Base-by-base conservation (phyloP, 345 rosid genomes). In the Lumnitzera littorea region DNA sequence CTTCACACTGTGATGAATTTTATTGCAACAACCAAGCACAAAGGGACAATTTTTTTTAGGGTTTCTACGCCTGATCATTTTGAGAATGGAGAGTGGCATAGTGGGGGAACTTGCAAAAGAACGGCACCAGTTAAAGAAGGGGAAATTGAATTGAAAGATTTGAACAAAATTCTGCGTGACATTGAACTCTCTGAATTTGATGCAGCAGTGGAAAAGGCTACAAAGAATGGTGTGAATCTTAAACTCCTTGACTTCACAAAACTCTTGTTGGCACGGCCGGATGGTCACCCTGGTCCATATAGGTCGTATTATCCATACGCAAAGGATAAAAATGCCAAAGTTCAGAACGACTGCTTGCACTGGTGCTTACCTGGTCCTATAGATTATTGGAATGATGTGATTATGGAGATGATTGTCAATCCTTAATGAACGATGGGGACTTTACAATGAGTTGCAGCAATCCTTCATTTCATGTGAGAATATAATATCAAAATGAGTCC, bases 361-460 rank as follows among this genome's bases (percentile, higher is more conserved):
- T 94, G 99, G 99, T 94, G 99, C 76, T 76, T 94, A 68, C 99
- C 99, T 1, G 99, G 99, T 51, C 96, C 99, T 8, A 73, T 91
- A 1, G 99, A 94, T 73, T 65, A 70, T 46, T 82, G 86, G 89
- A 94, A 88, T 70, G 96, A 86, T 66, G 80, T 94, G 71, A 88
- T 94, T 31, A 82, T 94, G 88, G 89, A 94, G 71, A 74, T 83
- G 71, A 74, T 77, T 13, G 76, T 76, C 41, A 81, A 83, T 62
- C 74, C 60, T 13, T 23, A 50, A 27, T 52, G 48, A 27, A 60
- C 12, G 55, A 12, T 17, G 60, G 5, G 17, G 60, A 36, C 15
- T 9, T n/a, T 36, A 12, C 15, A 27, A 36, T 16, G 23, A 48
- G 23, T 16, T 41, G 50, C 60, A 2, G 27, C 60, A 12, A 25